A percentile compares a stretch with the other conserved stretches of the same genome.
Conservation (phyloP, 1,284 basidiomycete species). For the Moesziomyces parantarcticus region DNA sequence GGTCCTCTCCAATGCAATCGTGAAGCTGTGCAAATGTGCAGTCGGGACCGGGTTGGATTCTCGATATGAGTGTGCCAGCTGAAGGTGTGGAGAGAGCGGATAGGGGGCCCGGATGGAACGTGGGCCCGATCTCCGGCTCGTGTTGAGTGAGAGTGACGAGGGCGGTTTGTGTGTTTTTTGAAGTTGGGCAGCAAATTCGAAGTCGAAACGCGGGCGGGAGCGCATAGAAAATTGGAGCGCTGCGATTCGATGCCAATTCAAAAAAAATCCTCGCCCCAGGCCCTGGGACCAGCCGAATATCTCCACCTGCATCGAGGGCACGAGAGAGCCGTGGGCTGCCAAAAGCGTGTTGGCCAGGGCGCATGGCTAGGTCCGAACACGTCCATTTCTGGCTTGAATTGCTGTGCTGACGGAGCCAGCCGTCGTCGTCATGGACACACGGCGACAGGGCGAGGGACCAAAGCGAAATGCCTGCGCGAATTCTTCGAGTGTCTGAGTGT, state of each 20-base stretch:
- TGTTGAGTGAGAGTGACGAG: neutral
- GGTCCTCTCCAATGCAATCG: too few relatives aligned
- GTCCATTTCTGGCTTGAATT: too few relatives aligned
- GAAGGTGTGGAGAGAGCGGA: too few relatives aligned
- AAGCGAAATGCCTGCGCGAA: neutral
- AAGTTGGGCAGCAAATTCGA: too few relatives aligned
- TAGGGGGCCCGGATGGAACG: too few relatives aligned
- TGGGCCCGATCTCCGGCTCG: neutral
- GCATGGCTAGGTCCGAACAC: too few relatives aligned
- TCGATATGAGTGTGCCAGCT: too few relatives aligned
- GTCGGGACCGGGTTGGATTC: too few relatives aligned
- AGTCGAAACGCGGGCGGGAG: too few relatives aligned
- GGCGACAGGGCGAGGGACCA: neutral
- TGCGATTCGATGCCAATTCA: constrained; percentile 4
- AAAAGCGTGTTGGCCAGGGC: too few relatives aligned
- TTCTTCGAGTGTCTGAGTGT: constrained; percentile 10
- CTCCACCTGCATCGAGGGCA: constrained; percentile 23
- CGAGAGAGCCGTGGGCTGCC: neutral
- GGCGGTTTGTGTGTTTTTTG: too few relatives aligned
- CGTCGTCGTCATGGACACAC: constrained; percentile 1
- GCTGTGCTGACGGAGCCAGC: constrained; percentile 12
- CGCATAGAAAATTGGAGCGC: neutral
- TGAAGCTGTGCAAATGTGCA: too few relatives aligned
- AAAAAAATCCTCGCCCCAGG: constrained; percentile 1
- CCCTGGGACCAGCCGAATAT: constrained; percentile 16